phyloP scores from a whole-genome alignment of 768 basidiomycete species.

The Trametes coccinea region DNA sequence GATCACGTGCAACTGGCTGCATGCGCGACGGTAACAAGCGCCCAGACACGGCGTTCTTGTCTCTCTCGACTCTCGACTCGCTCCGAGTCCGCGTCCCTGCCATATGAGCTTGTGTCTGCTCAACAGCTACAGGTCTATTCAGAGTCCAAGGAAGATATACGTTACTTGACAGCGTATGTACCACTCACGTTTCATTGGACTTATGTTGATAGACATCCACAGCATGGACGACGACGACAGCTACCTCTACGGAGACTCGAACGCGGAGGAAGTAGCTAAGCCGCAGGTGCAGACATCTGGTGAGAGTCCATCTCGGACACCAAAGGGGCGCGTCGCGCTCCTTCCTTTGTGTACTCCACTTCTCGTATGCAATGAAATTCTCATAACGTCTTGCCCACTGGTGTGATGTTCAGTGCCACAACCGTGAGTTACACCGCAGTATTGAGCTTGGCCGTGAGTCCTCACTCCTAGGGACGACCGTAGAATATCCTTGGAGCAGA shows the following conservation, averaged over 20 bases:
- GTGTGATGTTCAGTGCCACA: constrained; percentile 53
- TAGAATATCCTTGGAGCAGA: constrained; percentile 44
- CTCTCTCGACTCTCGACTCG: neutral
- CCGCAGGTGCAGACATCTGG: constrained; percentile 41
- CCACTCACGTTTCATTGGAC: no score
- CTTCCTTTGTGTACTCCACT: constrained; percentile 38
- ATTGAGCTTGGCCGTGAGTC: constrained; percentile 24
- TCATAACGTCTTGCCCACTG: constrained; percentile 33
- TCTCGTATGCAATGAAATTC: constrained; percentile 37
- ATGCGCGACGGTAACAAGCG: neutral
- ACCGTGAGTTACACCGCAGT: constrained; percentile 52
- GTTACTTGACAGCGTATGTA: no score
- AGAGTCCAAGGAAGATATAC: no score
- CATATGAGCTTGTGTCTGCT: no score
- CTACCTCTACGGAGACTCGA: constrained; percentile 35
- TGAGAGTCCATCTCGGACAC: constrained; percentile 38
- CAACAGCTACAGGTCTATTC: no score
- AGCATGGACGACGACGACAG: constrained; percentile 35
- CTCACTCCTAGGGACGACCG: constrained; percentile 25
- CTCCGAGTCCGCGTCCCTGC: no score
- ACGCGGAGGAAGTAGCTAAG: constrained; percentile 22
- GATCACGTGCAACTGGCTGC: neutral
- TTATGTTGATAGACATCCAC: neutral
- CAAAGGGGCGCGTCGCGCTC: constrained; percentile 31
- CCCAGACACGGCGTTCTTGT: neutral